phyloP scores from a whole-genome alignment of 768 basidiomycete species.

The Clathrus columnatus region DNA sequence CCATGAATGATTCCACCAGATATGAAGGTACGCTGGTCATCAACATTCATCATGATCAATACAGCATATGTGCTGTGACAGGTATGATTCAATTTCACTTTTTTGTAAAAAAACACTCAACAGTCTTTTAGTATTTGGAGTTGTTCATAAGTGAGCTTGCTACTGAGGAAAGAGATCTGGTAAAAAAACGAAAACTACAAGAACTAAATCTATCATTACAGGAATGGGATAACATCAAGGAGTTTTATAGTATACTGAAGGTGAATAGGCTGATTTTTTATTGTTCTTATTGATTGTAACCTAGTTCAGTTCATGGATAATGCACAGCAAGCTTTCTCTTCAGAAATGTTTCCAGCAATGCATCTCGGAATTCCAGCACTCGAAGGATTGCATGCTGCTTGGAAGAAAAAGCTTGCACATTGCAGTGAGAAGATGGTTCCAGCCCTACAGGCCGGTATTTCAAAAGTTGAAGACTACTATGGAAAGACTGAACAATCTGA shows the following conservation, averaged over 20 bases:
- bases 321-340: conserved; percentile 20
- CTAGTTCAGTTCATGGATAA: conserved; percentile 22
- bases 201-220: background rate
- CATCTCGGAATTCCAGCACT: background rate
- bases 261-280: no score
- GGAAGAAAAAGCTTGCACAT: no score
- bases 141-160: conserved; percentile 20
- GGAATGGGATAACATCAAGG: no score
- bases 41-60: conserved; percentile 23
- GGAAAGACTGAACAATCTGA: conserved; percentile 20
- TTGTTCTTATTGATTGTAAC: no score
- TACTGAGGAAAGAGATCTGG: conserved; percentile 18
- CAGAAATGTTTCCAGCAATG: no score
- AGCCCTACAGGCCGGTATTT: no score
- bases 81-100: background rate
- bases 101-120: background rate
- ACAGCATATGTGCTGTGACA: conserved; percentile 8
- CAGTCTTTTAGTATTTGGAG: conserved; percentile 16
- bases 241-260: no score
- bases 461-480: conserved; percentile 25
- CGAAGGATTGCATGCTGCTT: background rate
- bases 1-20: conserved; percentile 19
- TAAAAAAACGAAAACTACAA: background rate
- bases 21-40: conserved; percentile 27
- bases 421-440: no score